A percentile compares a stretch with the other conserved stretches of the same genome.
Conservation (phyloP, 2,329 filamentous ascomycete species). For the Beauveria sp. region DNA sequence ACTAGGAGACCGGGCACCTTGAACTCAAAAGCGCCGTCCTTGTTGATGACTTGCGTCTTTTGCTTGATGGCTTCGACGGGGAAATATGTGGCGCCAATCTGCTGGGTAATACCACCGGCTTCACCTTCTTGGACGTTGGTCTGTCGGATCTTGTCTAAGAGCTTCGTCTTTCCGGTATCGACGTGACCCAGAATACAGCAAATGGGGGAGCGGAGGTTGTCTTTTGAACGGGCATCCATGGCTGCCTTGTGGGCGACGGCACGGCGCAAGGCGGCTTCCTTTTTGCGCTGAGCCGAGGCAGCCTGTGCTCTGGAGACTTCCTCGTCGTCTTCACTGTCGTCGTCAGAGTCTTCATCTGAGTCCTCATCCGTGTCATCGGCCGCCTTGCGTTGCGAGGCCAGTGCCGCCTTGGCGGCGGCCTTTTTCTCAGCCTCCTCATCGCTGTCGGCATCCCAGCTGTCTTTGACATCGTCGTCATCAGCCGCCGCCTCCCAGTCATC, state of each 20-base stretch:
- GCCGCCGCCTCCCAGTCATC: conserved; percentile 86
- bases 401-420: conserved; percentile 10
- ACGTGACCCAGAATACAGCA: conserved; percentile 99
- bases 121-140: conserved; percentile 99
- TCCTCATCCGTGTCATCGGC: conserved; percentile 33
- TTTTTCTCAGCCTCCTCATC: conserved; percentile 57
- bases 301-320: conserved; percentile 64
- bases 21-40: conserved; percentile 84
- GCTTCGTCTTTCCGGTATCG: conserved; percentile 99
- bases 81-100: conserved; percentile 99
- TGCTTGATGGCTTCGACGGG: conserved; percentile 85
- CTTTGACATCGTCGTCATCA: conserved; percentile 74
- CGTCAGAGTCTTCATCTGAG: conserved; percentile 22
- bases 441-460: conserved; percentile 87
- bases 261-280: conserved; percentile 79
- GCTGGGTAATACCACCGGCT: conserved; percentile 98
- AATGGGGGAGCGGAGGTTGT: conserved; percentile 93
- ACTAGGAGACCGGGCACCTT: conserved; percentile 94
- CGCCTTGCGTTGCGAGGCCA: conserved; percentile 13
- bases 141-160: conserved; percentile 95
- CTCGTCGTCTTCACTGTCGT: conserved; percentile 59
- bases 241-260: conserved; percentile 89
- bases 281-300: conserved; percentile 78
- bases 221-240: conserved; percentile 80
- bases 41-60: conserved; percentile 91